Evolutionary conservation across 768 basidiomycete genomes (phyloP).

Genomic region (Calocera cornea): DNA sequence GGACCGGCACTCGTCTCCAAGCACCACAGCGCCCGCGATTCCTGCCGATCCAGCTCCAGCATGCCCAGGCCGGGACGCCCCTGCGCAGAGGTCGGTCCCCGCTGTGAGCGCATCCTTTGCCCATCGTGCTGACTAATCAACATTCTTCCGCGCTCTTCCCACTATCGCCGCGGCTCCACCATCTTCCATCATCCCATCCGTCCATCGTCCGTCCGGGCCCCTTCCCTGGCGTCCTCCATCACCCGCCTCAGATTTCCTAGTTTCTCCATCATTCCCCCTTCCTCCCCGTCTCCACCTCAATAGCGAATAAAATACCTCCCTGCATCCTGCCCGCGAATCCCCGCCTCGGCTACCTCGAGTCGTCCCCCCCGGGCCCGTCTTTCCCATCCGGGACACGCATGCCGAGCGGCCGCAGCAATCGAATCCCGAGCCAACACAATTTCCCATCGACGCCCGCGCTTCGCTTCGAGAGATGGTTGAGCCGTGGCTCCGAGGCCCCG

Average conservation of each 20-base stretch:
- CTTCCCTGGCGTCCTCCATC: not conserved
- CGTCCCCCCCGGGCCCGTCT: not conserved
- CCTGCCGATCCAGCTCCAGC: not conserved
- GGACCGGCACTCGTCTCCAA: not conserved
- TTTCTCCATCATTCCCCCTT: not conserved
- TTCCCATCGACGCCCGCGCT: not conserved
- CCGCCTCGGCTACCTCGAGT: not conserved
- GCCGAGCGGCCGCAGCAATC: too few species aligned
- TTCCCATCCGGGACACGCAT: not conserved
- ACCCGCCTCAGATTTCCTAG: not conserved
- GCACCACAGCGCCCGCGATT: not conserved
- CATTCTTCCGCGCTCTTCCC: slow-evolving; percentile 1
- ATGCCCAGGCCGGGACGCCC: too few species aligned
- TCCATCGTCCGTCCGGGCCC: not conserved
- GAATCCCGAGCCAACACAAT: too few species aligned
- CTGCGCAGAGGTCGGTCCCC: not conserved
- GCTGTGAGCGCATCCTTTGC: not conserved
- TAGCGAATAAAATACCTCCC: not conserved
- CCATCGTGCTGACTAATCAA: not conserved
- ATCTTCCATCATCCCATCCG: not conserved
- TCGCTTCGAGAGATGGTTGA: not conserved
- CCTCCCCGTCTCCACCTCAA: not conserved
- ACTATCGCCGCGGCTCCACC: slow-evolving; percentile 4
- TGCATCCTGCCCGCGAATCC: not conserved
- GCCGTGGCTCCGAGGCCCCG: slow-evolving; percentile 6